Conservation (phyloP, 345 rosid species). For the Streptanthus diversifolius region DNA sequence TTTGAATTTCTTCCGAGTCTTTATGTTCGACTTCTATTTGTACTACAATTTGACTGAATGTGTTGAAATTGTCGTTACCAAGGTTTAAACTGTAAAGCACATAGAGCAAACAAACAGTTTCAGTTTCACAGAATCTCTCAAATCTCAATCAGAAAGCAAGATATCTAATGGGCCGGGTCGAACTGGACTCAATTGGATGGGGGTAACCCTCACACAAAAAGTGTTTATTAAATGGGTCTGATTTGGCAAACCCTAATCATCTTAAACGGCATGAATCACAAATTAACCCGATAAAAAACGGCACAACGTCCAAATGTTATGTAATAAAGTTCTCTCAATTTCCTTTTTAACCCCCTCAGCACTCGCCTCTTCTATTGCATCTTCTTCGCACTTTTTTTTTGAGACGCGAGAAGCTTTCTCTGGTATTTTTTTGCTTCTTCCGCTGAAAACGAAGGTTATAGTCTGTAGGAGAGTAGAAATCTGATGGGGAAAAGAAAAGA, state of each 20-base stretch:
- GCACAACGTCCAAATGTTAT: too few species aligned
- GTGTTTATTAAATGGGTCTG: background rate
- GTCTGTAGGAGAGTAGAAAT: background rate
- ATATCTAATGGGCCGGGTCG: background rate
- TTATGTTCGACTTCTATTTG: too few species aligned
- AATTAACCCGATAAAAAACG: background rate
- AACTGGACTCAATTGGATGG: background rate
- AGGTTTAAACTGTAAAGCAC: too few species aligned
- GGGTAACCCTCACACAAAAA: background rate
- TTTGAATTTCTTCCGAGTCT: background rate
- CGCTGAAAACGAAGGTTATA: background rate
- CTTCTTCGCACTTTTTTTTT: background rate
- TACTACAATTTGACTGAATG: too few species aligned
- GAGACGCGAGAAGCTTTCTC: background rate
- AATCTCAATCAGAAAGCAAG: too few species aligned
- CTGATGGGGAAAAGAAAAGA: slow-evolving; percentile 93
- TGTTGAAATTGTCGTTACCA: too few species aligned
- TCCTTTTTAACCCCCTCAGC: background rate
- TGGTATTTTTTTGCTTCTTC: background rate
- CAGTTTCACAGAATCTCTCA: too few species aligned
- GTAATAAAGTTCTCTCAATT: too few species aligned
- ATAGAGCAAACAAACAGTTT: too few species aligned
- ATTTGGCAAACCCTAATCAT: background rate
- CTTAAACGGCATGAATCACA: background rate
- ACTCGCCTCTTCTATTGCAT: background rate